Conservation (phyloP, 2,329 filamentous ascomycete genomes). For the Epichloe hybrida region DNA sequence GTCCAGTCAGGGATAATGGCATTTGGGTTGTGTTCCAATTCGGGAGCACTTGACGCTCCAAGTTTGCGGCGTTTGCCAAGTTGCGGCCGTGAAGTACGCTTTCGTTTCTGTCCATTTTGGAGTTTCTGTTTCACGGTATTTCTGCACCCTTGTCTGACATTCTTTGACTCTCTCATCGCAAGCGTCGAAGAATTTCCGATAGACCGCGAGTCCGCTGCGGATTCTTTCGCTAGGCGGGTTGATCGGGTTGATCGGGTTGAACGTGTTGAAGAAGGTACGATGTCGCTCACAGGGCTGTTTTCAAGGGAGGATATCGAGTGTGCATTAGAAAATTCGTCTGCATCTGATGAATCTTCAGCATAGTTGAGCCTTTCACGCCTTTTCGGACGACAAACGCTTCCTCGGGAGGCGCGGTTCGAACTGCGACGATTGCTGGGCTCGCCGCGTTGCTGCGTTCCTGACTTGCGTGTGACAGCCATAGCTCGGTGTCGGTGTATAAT, state of each 20-base stretch:
- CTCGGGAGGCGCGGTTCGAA: constrained; percentile 9
- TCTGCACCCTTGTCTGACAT: not conserved
- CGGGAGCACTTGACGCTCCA: not conserved
- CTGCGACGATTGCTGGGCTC: constrained; percentile 11
- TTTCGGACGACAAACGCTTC: constrained; percentile 3
- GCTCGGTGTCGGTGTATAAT: not conserved
- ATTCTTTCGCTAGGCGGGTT: not conserved
- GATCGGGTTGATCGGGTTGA: not conserved
- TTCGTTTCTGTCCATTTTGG: constrained; percentile 9
- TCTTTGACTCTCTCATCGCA: no score
- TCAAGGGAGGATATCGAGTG: not conserved
- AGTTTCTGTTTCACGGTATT: not conserved
- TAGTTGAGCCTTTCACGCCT: constrained; percentile 4
- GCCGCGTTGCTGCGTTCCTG: not conserved
- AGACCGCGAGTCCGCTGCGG: not conserved
- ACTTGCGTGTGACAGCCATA: constrained; percentile 18
- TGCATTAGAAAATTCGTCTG: not conserved
- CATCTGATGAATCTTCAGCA: constrained; percentile 1
- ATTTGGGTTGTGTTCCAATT: constrained; percentile 3
- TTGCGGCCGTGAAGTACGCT: constrained; percentile 4
- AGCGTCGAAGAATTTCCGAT: not conserved
- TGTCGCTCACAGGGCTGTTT: not conserved
- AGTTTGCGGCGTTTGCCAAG: constrained; percentile 8
- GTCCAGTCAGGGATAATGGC: constrained; percentile 39
- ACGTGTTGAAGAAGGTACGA: not conserved